Percentiles rank a stretch among this genome's conserved stretches.
These are phyloP conservation scores for Sanghuangporus baumii DNA, from an alignment of 1,284 basidiomycete genomes.

Conservation along the genomic window DNA sequence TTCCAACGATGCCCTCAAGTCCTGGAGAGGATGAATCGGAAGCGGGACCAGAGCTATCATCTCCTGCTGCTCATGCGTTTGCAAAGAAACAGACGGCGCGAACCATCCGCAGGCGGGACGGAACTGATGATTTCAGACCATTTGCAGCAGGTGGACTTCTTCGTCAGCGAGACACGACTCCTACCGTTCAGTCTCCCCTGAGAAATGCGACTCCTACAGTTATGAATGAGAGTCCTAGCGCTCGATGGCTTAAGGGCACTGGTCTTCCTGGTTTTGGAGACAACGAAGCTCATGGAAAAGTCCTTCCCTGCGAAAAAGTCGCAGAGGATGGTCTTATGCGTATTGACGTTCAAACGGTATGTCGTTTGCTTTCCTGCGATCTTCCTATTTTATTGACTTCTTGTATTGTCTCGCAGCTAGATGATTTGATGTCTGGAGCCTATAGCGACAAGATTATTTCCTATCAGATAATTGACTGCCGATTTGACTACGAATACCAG, in stretches of 20 bases:
- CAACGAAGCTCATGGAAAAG: constrained; percentile 88
- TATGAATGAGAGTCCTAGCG: constrained; percentile 43
- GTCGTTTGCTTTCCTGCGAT: constrained; percentile 24
- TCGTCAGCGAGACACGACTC: constrained; percentile 35
- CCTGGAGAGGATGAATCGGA: constrained; percentile 52
- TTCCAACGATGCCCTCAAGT: constrained; percentile 40
- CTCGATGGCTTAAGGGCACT: constrained; percentile 43
- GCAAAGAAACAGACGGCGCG: constrained; percentile 66
- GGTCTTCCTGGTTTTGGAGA: constrained; percentile 83
- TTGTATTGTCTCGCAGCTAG: constrained; percentile 43
- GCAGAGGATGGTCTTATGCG: constrained; percentile 95
- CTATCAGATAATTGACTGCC: constrained; percentile 89
- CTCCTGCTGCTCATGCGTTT: constrained; percentile 67
- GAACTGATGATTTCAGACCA: constrained; percentile 71
- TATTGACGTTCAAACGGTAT: constrained; percentile 75
- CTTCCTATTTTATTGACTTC: not conserved
- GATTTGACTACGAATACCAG: constrained; percentile 94
- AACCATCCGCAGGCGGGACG: constrained; percentile 69
- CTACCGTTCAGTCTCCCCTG: constrained; percentile 14
- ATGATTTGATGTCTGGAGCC: constrained; percentile 68
- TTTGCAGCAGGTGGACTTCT: constrained; percentile 54
- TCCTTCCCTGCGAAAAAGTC: constrained; percentile 90
- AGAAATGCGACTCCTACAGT: constrained; percentile 3
- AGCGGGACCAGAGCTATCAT: constrained; percentile 61
- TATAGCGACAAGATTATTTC: constrained; percentile 61